Base-by-base conservation (phyloP, 1,284 basidiomycete genomes). In the Heliocybe sulcata region DNA sequence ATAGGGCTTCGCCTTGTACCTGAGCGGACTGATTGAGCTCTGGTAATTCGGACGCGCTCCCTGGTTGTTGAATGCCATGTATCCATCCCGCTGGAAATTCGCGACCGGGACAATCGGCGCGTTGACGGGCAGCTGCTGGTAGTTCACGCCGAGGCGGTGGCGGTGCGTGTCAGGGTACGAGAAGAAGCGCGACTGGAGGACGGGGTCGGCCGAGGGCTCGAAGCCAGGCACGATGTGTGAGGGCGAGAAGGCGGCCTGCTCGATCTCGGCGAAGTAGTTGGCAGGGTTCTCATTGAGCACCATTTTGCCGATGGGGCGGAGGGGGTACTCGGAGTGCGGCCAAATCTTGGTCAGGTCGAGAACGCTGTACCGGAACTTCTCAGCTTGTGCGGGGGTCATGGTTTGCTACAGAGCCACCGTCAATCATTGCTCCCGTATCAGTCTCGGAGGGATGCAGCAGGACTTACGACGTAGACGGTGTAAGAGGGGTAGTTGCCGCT, bases 291-390 rank as follows among this genome's bases (percentile, higher is more conserved):
- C 81, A 75, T 95, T 87, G 61, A 97, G 79, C 11, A 90, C 89
- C 57, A 97, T 70, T 73, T 87, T 93, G 61, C 94, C 94, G 60
- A 97, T 69, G 8, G 82, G 82, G 56, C 92, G 85, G 55, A 96
- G 79, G n/a, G 94, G 94, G 79, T 77, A 95, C 27, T 96, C 84
- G 51, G 67, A 67, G 67, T 93, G 92, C 10, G 90, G 79, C 91
- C 92, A 94, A 62, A 92, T 74, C 71, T 97, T 96, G 58, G 94
- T 97, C 54, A 97, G 74, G 70, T 97, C 94, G 62, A 95, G 83
- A 57, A 93, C 74, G 68, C 90, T 92, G 79, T 92, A 90, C 59
- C 90, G 85, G 79, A 91, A 93, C 52, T 81, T 77, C 75, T 94
- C 90, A n/a, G 94, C 94, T 74, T 97, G 88, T 64, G 88, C 77